phyloP scores from a whole-genome alignment of 441 rosid genomes.

The Mallotus japonicus region DNA sequence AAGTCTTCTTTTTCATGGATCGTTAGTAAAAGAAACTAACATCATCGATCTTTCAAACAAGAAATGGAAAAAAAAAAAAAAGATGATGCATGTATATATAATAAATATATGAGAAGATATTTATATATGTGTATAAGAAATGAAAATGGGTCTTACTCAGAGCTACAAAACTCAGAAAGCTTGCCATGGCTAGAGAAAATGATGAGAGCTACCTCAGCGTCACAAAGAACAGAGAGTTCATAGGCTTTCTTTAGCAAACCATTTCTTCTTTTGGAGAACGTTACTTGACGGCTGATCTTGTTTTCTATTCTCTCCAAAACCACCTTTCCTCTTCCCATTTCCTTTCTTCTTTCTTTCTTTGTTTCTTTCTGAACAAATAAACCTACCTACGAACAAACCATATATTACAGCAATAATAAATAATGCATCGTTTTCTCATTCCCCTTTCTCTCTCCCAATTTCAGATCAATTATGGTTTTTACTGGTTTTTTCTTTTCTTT shows the following conservation, averaged over 20 bases:
- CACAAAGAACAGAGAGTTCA: slow-evolving; percentile 44
- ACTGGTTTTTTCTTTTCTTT: neutral
- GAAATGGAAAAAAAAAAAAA: neutral
- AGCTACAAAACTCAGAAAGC: slow-evolving; percentile 34
- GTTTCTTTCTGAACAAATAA: neutral
- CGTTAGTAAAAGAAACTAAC: too few species aligned
- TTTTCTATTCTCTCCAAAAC: slow-evolving; percentile 39
- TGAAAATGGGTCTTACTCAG: slow-evolving; percentile 25
- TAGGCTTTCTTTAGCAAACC: slow-evolving; percentile 42
- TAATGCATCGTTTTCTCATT: neutral
- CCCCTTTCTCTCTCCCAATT: neutral
- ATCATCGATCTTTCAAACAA: too few species aligned
- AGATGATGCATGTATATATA: neutral
- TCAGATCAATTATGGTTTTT: neutral
- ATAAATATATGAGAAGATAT: too few species aligned
- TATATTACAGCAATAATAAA: neutral
- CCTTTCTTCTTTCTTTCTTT: neutral
- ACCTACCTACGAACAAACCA: slow-evolving; percentile 8
- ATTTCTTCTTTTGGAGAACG: slow-evolving; percentile 42
- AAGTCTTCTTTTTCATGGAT: too few species aligned
- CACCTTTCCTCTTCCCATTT: slow-evolving; percentile 46
- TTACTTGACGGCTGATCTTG: slow-evolving; percentile 43
- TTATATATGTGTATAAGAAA: neutral
- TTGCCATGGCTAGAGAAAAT: slow-evolving; percentile 41
- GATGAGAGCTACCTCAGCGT: slow-evolving; percentile 38